These are phyloP conservation scores for Brasenia schreberi DNA, from an alignment of 164 flowering plant species.

Conservation along the genomic window DNA sequence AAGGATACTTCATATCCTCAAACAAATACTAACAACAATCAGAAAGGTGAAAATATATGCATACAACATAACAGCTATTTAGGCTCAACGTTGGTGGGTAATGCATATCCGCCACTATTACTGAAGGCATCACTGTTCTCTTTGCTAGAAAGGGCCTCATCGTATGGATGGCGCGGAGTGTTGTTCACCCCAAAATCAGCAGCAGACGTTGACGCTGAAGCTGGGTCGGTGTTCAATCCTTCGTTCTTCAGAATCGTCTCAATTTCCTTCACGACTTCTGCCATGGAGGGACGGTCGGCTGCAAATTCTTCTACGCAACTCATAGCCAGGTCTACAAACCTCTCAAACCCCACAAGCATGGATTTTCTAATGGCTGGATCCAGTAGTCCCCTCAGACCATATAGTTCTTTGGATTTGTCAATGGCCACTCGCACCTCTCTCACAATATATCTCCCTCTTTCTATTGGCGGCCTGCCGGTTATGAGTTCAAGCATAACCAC, in stretches of 20 bases:
- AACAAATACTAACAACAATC: too few species aligned
- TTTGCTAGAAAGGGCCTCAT: slow-evolving; percentile 22
- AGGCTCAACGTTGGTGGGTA: slow-evolving; percentile 53
- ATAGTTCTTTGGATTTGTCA: slow-evolving; percentile 27
- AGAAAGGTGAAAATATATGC: too few species aligned
- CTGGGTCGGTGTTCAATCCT: slow-evolving; percentile 52
- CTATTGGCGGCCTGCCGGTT: slow-evolving; percentile 65
- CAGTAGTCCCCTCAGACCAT: slow-evolving; percentile 45
- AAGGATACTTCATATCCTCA: too few species aligned
- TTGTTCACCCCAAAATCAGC: slow-evolving; percentile 52
- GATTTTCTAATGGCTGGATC: slow-evolving; percentile 39
- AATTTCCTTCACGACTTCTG: slow-evolving; percentile 61
- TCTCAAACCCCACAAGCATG: slow-evolving; percentile 37
- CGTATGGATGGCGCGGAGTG: slow-evolving; percentile 41
- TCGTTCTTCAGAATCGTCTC: slow-evolving; percentile 64
- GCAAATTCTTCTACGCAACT: slow-evolving; percentile 83
- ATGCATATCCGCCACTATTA: slow-evolving; percentile 64
- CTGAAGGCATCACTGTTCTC: slow-evolving; percentile 46
- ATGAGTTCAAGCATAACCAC: slow-evolving; percentile 87
- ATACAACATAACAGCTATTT: slow-evolving; percentile 26
- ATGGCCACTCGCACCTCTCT: slow-evolving; percentile 53
- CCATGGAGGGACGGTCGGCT: slow-evolving; percentile 76
- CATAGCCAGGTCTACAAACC: slow-evolving; percentile 74
- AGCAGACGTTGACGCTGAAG: slow-evolving; percentile 79
- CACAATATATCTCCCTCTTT: slow-evolving; percentile 78